Base-by-base conservation (phyloP, 2,329 filamentous ascomycete species). In the Metarhizium robertsii region DNA sequence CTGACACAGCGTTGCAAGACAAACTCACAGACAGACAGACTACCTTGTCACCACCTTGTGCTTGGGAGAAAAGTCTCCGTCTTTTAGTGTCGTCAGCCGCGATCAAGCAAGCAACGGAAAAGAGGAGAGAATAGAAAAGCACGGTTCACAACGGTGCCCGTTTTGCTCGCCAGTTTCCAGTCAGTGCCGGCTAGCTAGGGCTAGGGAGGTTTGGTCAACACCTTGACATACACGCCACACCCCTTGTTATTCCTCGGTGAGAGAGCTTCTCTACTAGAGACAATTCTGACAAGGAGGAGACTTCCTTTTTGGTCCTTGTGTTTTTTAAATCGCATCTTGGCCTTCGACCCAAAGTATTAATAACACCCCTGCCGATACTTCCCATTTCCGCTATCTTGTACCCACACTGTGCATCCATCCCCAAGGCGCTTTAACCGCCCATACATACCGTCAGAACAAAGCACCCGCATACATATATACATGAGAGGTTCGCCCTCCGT, bases 391-490 rank as follows among this genome's bases (percentile, higher is more conserved):
- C 45, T 6, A 11, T 30, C 45, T 48, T 6, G 45, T 48, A 48
- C 25, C 45, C 45, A 48, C 45, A 29, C 45, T 6, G 45, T 48
- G 16, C 20, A 13, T 16, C 45, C 11, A 16, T 30, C 6, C 8
- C 11, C 45, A 48, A 48, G 45, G 18, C 45, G 45, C 45, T 48
- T 14, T 48, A 48, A 46, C 43, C 43, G 18, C 43, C 43, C 16
- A 55, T 50, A 50, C 53, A 52, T 40, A 30, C 48, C 42, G 29
- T 48, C 42, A 34, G 52, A 55, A 38, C 20, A 45, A 14, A 38
- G 29, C 54, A 30, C 47, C 51, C 38, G n/a, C 53, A 51, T 48
- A 30, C 14, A 46, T 58, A 59, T 57, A 61, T 60, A 58, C 59
- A 62, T 60, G 58, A 55, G 54, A 52, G 45, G 46, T 50, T 55